Evolutionary conservation across 257 asterid genomes (phyloP), one percentile per base, ranked within the genome.

Genomic region (Anisodus tanguticus): DNA sequence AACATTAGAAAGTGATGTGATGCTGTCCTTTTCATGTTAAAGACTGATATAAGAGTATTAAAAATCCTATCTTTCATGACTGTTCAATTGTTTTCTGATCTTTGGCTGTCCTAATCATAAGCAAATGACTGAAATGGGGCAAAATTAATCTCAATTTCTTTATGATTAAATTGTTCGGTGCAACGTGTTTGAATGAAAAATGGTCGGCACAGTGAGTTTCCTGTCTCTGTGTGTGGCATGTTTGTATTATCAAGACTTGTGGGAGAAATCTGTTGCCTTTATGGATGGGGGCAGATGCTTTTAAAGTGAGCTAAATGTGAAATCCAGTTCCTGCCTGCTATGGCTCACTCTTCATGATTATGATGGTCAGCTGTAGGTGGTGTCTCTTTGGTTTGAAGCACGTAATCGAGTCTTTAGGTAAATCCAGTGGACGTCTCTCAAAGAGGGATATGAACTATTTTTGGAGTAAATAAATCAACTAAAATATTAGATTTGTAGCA

Each of bases 391-490:
- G 19, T 58, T 17, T 58, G 64, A 58, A 58, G 64, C 64, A 17
- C 64, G 4, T 67, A 67, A 72, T 10, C 10, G 16, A n/a, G 37
- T 62, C 68, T 62, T n/a, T 62, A 8, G 13, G 13, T 15, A n/a
- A 47, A 45, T 35, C 31, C 39, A n/a, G 39, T 71, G 79, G 35
- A n/a, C 5, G 5, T 43, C 39, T 16, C 79, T 43, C 79, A 71
- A 17, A n/a, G 15, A 45, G 57, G 37, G 26, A 16, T 58, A 16
- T 22, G 64, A 43, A 16, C 37, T 43, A 8, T 5, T 43, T 70
- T 12, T 71, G 58, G 79, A 71, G 79, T 71, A 71, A 19, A 71
- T 43, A 57, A 45, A 71, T 71, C 79, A 71, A 9, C 79, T 45
- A 10, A 71, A 13, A 19, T 17, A 9, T 45, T 71, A 45, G 39